Percentiles rank a stretch among this genome's conserved stretches.
phyloP scores from a whole-genome alignment of 345 rosid species.

The Capsella bursapastoris region DNA sequence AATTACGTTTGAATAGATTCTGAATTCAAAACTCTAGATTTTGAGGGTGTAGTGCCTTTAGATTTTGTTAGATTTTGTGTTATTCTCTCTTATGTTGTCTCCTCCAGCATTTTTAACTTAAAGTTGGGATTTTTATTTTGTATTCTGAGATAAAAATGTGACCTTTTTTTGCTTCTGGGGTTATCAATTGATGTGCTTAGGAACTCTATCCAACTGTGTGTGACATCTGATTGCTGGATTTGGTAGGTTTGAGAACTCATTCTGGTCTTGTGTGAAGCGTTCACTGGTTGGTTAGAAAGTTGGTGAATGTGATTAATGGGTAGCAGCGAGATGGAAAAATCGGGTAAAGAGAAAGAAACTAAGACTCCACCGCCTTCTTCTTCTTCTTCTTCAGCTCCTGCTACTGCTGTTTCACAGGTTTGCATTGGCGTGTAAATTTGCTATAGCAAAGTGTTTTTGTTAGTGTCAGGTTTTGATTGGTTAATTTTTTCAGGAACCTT shows the following conservation, averaged over 20 bases:
- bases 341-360: slow-evolving; percentile 69
- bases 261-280: slow-evolving; percentile 52
- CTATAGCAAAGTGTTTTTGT: neutral
- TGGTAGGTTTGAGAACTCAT: slow-evolving; percentile 2
- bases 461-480: slow-evolving; percentile 16
- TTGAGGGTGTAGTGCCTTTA: neutral
- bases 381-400: slow-evolving; percentile 49
- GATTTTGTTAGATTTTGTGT: slow-evolving; percentile 5
- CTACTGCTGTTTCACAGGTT: slow-evolving; percentile 65
- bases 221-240: slow-evolving; percentile 15
- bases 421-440: slow-evolving; percentile 9
- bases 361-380: slow-evolving; percentile 48
- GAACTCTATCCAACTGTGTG: slow-evolving; percentile 3
- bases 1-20: slow-evolving; percentile 14
- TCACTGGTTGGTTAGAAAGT: slow-evolving; percentile 35
- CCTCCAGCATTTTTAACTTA: slow-evolving; percentile 23
- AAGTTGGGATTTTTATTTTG: neutral
- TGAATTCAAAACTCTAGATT: slow-evolving; percentile 5
- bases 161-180: slow-evolving; percentile 7
- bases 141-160: slow-evolving; percentile 21
- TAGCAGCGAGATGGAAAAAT: slow-evolving; percentile 70
- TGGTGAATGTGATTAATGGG: slow-evolving; percentile 58
- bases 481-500: slow-evolving; percentile 59
- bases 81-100: slow-evolving; percentile 10
- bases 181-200: neutral